Evolutionary conservation across 2,329 filamentous ascomycete genomes (phyloP).

Genomic region (Microcyclospora tardicrescens): DNA sequence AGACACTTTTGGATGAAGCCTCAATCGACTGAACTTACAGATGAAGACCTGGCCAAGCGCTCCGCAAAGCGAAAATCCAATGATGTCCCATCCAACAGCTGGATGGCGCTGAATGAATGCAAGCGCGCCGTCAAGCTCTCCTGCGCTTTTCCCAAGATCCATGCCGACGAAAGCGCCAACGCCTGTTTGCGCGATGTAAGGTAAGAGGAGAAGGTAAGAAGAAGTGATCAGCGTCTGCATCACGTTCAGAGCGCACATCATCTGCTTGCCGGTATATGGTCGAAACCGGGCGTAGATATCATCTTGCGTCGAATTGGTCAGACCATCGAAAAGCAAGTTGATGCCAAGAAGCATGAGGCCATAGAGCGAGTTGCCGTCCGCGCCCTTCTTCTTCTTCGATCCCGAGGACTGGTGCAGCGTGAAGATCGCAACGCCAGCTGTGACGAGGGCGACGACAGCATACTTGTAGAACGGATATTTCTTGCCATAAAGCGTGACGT

Average conservation of each 20-base stretch:
- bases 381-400: slow-evolving; percentile 26
- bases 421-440: slow-evolving; percentile 84
- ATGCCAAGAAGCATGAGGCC: slow-evolving; percentile 73
- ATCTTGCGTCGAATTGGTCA: slow-evolving; percentile 95
- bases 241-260: slow-evolving; percentile 98
- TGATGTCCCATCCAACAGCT: slow-evolving; percentile 68
- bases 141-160: slow-evolving; percentile 38
- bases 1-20: background rate
- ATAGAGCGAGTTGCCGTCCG: slow-evolving; percentile 51
- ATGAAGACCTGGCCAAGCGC: slow-evolving; percentile 95
- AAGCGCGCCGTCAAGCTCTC: slow-evolving; percentile 68
- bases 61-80: slow-evolving; percentile 81
- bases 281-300: slow-evolving; percentile 71
- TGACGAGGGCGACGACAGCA: slow-evolving; percentile 80
- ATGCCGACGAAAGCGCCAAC: slow-evolving; percentile 32
- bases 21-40: slow-evolving; percentile 30
- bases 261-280: slow-evolving; percentile 81
- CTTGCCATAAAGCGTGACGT: slow-evolving; percentile 80
- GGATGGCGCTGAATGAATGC: slow-evolving; percentile 72
- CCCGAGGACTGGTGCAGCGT: slow-evolving; percentile 56
- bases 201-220: slow-evolving; percentile 62
- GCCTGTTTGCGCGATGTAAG: slow-evolving; percentile 57
- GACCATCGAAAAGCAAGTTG: slow-evolving; percentile 87
- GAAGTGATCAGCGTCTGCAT: slow-evolving; percentile 69
- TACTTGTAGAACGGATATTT: slow-evolving; percentile 95